Evolutionary conservation across 139 green algal species (phyloP).

Genomic region (Closterium sp.): DNA sequence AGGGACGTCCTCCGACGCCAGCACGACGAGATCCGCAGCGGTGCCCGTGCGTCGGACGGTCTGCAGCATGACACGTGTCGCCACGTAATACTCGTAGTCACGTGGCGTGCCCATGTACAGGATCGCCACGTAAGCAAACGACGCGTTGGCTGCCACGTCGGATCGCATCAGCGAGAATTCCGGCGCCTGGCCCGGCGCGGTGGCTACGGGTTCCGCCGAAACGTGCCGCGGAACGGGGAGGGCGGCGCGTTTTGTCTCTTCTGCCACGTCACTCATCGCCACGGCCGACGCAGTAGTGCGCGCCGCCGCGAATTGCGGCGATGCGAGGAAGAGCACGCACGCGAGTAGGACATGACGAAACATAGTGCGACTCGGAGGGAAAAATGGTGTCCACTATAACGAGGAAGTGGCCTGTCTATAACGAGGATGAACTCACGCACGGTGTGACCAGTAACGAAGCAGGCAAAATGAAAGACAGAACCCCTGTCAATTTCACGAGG

Average conservation of each 20-base stretch:
- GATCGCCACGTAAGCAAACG: constrained; percentile 37
- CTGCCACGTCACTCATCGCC: background rate
- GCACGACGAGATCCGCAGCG: constrained; percentile 29
- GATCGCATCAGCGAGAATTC: background rate
- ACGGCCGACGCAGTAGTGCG: background rate
- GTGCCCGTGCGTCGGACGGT: background rate
- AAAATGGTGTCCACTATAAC: background rate
- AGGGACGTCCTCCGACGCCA: constrained; percentile 11
- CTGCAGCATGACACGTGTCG: constrained; percentile 43
- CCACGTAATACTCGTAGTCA: constrained; percentile 49
- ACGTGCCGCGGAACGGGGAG: background rate
- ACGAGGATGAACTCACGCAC: background rate
- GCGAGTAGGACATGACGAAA: background rate
- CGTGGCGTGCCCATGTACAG: constrained; percentile 39
- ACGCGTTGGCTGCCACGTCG: background rate
- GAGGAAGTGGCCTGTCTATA: too few relatives aligned
- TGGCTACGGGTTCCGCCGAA: background rate
- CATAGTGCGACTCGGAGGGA: background rate
- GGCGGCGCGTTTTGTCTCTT: background rate
- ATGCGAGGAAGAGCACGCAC: background rate
- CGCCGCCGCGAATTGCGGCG: background rate
- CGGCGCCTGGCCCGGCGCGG: background rate
- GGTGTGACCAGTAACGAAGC: too few relatives aligned
- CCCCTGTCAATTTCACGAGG: too few relatives aligned
- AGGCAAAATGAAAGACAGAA: background rate